A percentile compares a stretch with the other conserved stretches of the same genome.
Evolutionary conservation across 495 filamentous ascomycete genomes (phyloP).

Genomic region (Pyronema omphalodes): DNA sequence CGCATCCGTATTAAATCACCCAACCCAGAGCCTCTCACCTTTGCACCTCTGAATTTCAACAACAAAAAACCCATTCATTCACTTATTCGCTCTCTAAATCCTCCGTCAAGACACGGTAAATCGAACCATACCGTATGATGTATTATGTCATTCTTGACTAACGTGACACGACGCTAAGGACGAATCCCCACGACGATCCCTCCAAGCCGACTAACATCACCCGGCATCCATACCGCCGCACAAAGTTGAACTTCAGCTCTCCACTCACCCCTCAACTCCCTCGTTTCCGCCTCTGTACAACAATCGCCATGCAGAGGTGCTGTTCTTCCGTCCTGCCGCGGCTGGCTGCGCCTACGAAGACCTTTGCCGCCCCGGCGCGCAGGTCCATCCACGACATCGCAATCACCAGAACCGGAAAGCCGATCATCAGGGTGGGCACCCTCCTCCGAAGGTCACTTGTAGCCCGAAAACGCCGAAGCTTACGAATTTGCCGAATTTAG

Average conservation of each 20-base stretch:
- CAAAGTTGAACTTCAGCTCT: conserved; percentile 4
- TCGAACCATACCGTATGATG: too few species aligned
- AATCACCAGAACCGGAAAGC: conserved; percentile 75
- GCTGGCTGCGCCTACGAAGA: conserved; percentile 9
- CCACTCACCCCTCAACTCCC: conserved; percentile 3
- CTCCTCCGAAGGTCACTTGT: conserved; percentile 28
- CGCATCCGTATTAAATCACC: too few species aligned
- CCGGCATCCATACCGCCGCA: too few species aligned
- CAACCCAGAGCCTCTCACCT: too few species aligned
- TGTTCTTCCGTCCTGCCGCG: conserved; percentile 18
- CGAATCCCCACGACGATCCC: too few species aligned
- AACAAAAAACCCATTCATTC: too few species aligned
- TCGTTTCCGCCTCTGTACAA: not conserved
- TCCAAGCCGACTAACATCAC: too few species aligned
- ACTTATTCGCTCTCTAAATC: too few species aligned
- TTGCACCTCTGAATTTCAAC: too few species aligned
- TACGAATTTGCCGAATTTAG: not conserved
- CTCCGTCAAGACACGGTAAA: too few species aligned
- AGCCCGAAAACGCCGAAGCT: not conserved
- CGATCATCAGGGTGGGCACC: conserved; percentile 44
- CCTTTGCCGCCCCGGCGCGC: conserved; percentile 20
- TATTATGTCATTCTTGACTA: too few species aligned
- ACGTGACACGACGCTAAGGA: too few species aligned
- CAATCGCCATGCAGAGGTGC: conserved; percentile 21
- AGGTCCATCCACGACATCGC: conserved; percentile 55